Evolutionary conservation across 208 protist species (phyloP).

Genomic region (Trypanosoma rangeli): DNA sequence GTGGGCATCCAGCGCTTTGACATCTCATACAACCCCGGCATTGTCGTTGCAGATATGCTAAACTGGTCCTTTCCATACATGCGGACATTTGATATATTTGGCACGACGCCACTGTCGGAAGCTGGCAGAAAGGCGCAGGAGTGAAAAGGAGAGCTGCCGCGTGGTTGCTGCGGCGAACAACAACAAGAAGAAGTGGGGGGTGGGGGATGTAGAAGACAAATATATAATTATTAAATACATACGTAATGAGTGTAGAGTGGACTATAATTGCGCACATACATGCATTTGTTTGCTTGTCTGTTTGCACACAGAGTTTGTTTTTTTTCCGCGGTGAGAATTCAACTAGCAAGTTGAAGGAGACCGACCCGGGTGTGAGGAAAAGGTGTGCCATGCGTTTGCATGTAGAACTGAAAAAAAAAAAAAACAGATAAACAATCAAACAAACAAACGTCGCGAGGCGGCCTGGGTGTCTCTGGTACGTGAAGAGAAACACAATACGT

Average conservation of each 20-base stretch:
- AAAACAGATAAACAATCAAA: too few relatives aligned
- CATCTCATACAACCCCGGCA: constrained; percentile 43
- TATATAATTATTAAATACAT: neutral
- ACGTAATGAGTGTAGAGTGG: too few relatives aligned
- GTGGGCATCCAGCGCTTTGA: constrained; percentile 38
- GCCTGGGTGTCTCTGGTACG: too few relatives aligned
- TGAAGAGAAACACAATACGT: too few relatives aligned
- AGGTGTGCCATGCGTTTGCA: too few relatives aligned
- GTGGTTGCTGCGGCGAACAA: neutral
- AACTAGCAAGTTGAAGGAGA: too few relatives aligned
- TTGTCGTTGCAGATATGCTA: constrained; percentile 23
- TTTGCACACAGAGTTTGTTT: too few relatives aligned
- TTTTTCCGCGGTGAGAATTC: too few relatives aligned
- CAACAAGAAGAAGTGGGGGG: constrained; percentile 6
- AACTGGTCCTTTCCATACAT: constrained; percentile 21
- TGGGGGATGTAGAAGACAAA: neutral
- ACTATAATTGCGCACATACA: too few relatives aligned
- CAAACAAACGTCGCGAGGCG: too few relatives aligned
- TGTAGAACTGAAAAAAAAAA: too few relatives aligned
- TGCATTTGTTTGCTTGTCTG: neutral
- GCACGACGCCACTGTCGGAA: neutral
- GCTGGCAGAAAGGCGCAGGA: constrained; percentile 3
- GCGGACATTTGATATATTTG: constrained; percentile 8
- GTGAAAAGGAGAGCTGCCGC: neutral
- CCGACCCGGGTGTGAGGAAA: too few relatives aligned